These are phyloP conservation scores for Trametes versicolor DNA, from an alignment of 1,284 basidiomycete species.

Conservation along the genomic window DNA sequence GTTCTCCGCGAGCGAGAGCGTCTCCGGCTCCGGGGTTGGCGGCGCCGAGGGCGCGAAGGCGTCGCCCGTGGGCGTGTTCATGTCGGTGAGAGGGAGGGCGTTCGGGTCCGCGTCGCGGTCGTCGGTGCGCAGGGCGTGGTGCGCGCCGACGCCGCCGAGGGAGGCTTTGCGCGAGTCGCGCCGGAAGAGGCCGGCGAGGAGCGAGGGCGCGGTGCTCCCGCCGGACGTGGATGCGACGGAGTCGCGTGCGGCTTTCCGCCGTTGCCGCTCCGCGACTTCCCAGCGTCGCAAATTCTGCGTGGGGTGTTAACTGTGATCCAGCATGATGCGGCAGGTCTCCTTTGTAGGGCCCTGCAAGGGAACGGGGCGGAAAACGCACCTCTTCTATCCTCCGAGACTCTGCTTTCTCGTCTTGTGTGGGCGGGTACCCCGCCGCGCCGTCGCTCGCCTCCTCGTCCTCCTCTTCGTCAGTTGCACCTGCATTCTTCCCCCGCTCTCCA, in stretches of 20 bases:
- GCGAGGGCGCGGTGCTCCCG: conserved; percentile 49
- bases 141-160: conserved; percentile 46
- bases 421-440: conserved; percentile 63
- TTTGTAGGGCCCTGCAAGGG: background rate
- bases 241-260: conserved; percentile 70
- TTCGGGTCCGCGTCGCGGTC: conserved; percentile 50
- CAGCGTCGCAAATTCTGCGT: conserved; percentile 73
- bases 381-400: conserved; percentile 77
- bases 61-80: conserved; percentile 50
- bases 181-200: conserved; percentile 64
- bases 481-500: conserved; percentile 23
- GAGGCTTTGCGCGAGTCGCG: conserved; percentile 43
- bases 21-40: conserved; percentile 50
- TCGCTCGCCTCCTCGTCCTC: conserved; percentile 39
- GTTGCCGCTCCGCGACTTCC: conserved; percentile 77
- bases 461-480: conserved; percentile 39
- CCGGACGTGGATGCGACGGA: conserved; percentile 44
- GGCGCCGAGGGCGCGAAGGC: conserved; percentile 25
- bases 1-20: conserved; percentile 43
- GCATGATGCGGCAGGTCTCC: background rate
- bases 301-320: background rate
- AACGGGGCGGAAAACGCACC: conserved; percentile 63
- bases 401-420: conserved; percentile 66
- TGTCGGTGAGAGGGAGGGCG: conserved; percentile 59
- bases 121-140: conserved; percentile 40